Evolutionary conservation across 2,329 filamentous ascomycete genomes (phyloP).

Genomic region (Aspergillus viridinutans): DNA sequence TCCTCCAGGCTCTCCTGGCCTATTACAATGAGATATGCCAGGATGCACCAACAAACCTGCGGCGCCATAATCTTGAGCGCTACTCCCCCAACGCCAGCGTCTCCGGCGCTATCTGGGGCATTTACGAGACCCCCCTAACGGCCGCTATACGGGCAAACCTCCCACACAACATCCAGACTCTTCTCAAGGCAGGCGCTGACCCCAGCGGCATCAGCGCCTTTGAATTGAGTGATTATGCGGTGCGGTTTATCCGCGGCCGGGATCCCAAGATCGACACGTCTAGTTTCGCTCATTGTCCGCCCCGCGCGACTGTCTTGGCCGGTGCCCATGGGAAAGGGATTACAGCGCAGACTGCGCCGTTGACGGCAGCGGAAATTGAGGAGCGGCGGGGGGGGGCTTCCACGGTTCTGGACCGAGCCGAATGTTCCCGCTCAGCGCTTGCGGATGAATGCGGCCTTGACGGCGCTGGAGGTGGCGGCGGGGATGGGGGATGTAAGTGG

Average conservation of each 20-base stretch:
- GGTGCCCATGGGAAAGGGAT: neutral
- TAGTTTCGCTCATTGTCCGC: neutral
- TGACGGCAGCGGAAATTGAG: neutral
- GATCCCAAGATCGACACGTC: neutral
- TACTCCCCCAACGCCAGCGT: neutral
- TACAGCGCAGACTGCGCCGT: neutral
- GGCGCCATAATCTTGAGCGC: neutral
- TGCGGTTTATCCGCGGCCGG: neutral
- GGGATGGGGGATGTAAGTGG: neutral
- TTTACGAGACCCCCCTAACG: neutral
- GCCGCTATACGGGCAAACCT: neutral
- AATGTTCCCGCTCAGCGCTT: conserved; percentile 7
- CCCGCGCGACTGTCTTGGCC: neutral
- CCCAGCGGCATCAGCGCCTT: neutral
- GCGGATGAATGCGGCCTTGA: neutral
- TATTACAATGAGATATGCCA: neutral
- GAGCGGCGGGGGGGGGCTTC: neutral
- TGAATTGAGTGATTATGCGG: neutral
- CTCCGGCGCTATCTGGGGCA: neutral
- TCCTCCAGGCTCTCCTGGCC: neutral
- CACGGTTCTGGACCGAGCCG: conserved; percentile 5
- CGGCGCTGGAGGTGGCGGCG: conserved; percentile 4
- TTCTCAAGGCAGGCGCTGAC: neutral
- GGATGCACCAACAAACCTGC: neutral
- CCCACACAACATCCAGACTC: neutral